Conservation (phyloP, 2,329 filamentous ascomycete genomes). For the Penicillium sp. region DNA sequence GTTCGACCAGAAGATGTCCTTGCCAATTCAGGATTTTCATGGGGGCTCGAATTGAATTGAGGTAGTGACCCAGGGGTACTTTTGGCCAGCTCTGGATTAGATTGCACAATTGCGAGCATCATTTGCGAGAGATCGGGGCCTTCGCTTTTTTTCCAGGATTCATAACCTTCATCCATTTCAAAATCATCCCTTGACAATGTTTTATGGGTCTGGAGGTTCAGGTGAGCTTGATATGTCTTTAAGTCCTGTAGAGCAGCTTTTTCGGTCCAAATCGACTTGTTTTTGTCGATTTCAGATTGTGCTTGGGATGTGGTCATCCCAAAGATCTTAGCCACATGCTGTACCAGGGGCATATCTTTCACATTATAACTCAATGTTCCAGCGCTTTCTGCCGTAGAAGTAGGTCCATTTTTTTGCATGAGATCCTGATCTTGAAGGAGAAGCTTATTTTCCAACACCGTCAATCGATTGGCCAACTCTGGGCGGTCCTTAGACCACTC, state of each 20-base stretch:
- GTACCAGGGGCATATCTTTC: constrained; percentile 94
- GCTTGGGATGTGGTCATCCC: constrained; percentile 74
- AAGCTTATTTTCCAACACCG: constrained; percentile 86
- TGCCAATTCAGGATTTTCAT: constrained; percentile 47
- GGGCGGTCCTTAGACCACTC: constrained; percentile 82
- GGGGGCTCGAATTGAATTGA: constrained; percentile 50
- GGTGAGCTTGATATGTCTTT: constrained; percentile 86
- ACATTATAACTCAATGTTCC: constrained; percentile 86
- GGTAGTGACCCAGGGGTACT: constrained; percentile 63
- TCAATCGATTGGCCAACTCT: constrained; percentile 75
- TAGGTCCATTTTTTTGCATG: constrained; percentile 59
- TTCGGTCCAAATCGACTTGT: constrained; percentile 82
- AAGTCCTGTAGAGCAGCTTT: constrained; percentile 86
- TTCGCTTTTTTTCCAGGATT: constrained; percentile 89
- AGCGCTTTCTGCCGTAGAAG: constrained; percentile 72
- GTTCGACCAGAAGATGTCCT: constrained; percentile 48
- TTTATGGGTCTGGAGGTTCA: constrained; percentile 74
- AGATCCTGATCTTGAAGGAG: constrained; percentile 92
- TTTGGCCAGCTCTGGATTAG: constrained; percentile 81
- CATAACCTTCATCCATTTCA: constrained; percentile 81
- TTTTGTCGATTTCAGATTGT: constrained; percentile 81
- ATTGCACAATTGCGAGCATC: constrained; percentile 86
- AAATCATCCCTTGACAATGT: constrained; percentile 85
- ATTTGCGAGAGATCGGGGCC: constrained; percentile 83
- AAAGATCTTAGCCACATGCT: constrained; percentile 83